phyloP scores from a whole-genome alignment of 257 asterid species.

The Agastache rugosa region DNA sequence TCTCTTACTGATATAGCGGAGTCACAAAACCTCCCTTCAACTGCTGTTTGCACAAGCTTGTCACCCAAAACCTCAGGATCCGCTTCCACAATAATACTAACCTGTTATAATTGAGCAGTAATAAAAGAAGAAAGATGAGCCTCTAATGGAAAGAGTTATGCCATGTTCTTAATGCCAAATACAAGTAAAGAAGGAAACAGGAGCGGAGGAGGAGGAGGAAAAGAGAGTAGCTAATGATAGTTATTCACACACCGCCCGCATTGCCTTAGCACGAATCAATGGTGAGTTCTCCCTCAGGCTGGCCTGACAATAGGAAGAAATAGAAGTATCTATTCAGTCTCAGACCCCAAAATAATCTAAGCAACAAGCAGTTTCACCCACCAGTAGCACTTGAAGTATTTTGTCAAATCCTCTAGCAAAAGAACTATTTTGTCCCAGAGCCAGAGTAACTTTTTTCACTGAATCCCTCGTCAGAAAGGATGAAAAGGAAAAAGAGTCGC shows the following conservation, averaged over 20 bases:
- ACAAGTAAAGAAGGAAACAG: background rate
- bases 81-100: slow-evolving; percentile 95
- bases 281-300: slow-evolving; percentile 95
- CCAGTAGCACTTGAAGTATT: slow-evolving; percentile 96
- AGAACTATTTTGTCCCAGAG: slow-evolving; percentile 91
- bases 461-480: slow-evolving; percentile 74
- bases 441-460: slow-evolving; percentile 76
- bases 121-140: slow-evolving; percentile 35
- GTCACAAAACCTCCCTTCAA: slow-evolving; percentile 98
- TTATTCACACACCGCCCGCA: slow-evolving; percentile 84
- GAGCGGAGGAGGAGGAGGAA: slow-evolving; percentile 15
- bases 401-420: slow-evolving; percentile 95
- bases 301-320: slow-evolving; percentile 63
- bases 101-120: slow-evolving; percentile 58
- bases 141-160: slow-evolving; percentile 24
- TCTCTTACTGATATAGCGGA: slow-evolving; percentile 96
- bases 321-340: slow-evolving; percentile 21
- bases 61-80: slow-evolving; percentile 98
- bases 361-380: slow-evolving; percentile 51
- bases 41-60: slow-evolving; percentile 87
- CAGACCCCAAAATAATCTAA: slow-evolving; percentile 28
- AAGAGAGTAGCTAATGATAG: slow-evolving; percentile 26
- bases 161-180: slow-evolving; percentile 26
- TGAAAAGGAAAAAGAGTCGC: slow-evolving; percentile 61
- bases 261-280: slow-evolving; percentile 93